These are phyloP conservation scores for Boletus huronensis DNA, from an alignment of 768 basidiomycete genomes.

Conservation along the genomic window DNA sequence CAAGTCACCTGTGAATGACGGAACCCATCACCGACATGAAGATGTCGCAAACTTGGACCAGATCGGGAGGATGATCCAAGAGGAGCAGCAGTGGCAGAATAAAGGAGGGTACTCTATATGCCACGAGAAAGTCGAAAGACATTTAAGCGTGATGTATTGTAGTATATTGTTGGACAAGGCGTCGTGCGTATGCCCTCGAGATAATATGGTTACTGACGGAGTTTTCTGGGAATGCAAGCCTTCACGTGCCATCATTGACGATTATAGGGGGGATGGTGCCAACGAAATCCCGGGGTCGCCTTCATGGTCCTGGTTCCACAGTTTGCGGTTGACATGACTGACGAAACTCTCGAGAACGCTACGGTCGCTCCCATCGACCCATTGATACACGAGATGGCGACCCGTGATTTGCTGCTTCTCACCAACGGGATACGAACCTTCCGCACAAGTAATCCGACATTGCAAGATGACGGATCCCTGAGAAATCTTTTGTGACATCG, in stretches of 20 bases:
- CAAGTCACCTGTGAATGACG: no score
- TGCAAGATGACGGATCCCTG: constrained; percentile 13
- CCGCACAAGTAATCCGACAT: constrained; percentile 26
- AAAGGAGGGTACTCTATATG: no score
- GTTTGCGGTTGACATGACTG: constrained; percentile 58
- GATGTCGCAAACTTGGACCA: no score
- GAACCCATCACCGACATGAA: no score
- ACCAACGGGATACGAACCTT: constrained; percentile 9
- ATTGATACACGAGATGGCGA: constrained; percentile 43
- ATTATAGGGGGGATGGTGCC: no score
- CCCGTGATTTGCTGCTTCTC: constrained; percentile 8
- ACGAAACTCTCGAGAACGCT: constrained; percentile 62
- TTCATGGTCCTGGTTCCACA: background rate
- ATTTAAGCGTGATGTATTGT: background rate
- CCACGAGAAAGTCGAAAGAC: no score
- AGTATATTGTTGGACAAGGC: background rate
- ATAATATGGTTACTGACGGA: background rate
- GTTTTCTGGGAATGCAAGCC: background rate
- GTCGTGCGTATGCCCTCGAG: background rate
- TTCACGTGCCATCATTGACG: background rate
- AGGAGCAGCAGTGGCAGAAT: no score
- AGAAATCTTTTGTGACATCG: background rate
- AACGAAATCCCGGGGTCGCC: no score
- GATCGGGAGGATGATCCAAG: no score
- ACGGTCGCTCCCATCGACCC: constrained; percentile 60